Evolutionary conservation across 331 rosid species (phyloP), one percentile per base, ranked within the genome.

Genomic region (Pyrus hybrid): DNA sequence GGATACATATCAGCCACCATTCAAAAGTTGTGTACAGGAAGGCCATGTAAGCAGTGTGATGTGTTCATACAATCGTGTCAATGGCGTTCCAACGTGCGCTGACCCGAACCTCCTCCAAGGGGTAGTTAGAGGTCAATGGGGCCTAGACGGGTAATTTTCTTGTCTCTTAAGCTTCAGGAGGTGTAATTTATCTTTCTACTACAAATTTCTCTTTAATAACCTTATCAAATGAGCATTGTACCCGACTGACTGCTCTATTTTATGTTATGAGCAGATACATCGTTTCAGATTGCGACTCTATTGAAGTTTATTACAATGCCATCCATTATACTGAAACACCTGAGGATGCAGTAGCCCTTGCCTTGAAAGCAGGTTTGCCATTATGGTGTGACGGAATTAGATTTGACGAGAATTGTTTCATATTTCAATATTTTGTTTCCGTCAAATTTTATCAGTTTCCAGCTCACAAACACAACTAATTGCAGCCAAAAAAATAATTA

Each of bases 21-120:
- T 92, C 72, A 86, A 83, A 85, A 90, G 85, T 54, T 92, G 96
- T 78, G 96, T 90, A 41, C 83, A 79, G 83, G 93, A 88, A 53
- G 97, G 93, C 3, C 92, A 92, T 78, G 93, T 87, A 26, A 90
- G 97, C 41, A 92, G 97, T 75, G 92, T 92, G 8, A 92, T 92
- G 97, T 92, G 97, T 63, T 92, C 97, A 56, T 92, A 90, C 43
- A 92, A 92, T 77, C 86, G 93, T 73, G 96, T 90, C 49, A 88
- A 92, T 63, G 97, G 96, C 8, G 74, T 92, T 83, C 97, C 97
- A 51, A 92, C 97, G 2, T 90, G 97, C 80, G 96, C 97, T 62
- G 93, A 90, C 10, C 90, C 96, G 14, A 85, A 80, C 64, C 93
- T 92, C n/a, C 91, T 92, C 77, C 73, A 85, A 83, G 93, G 88